Base-by-base conservation (phyloP, 23 red algal genomes). In the Chondrus crispus region DNA sequence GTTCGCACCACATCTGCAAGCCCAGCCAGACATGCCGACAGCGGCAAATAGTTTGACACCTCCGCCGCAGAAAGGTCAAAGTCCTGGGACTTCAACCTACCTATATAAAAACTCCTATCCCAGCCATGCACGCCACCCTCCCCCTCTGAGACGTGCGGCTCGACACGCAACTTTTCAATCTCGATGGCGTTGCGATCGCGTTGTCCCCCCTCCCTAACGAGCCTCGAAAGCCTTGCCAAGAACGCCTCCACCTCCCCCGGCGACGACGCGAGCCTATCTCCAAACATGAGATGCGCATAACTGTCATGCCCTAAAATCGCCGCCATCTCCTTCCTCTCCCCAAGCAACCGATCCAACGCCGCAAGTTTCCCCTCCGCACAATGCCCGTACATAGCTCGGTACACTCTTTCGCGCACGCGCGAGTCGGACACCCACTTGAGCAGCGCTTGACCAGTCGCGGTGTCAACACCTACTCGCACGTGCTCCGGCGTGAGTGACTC, bases 21-120 rank as follows among this genome's bases (percentile, higher is more conserved):
- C 22, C 87, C 96, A 24, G 63, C 35, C 42, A 98, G 48, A 36
- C 89, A 93, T 14, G 58, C 53, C 49, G 71, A 74, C 28, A 98
- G 74, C 29, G 88, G 71, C 46, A 98, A 92, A 72, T 94, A 98
- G 48, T 86, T 54, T 16, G 81, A 35, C 44, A 91, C 53, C 36
- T 91, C 62, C 37, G 68, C 48, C 6, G 81, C 80, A 14, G 64
- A 87, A 55, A 82, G 46, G 53, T 94, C 77, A 45, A 82, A 94
- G 24, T 51, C 80, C 64, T 84, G 49, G 7, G 76, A 80, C 39
- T 85, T 94, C 28, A 88, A 47, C 63, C 85, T 84, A 37, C 79
- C 76, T 24, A 94, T 94, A 43, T 94, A 94, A 68, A 77, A 94
- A 38, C 91, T 79, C 29, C 91, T 63, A 53, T 94, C 91, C 91